Base-by-base conservation (phyloP, 2,329 filamentous ascomycete species). In the Lachnellula suecica region DNA sequence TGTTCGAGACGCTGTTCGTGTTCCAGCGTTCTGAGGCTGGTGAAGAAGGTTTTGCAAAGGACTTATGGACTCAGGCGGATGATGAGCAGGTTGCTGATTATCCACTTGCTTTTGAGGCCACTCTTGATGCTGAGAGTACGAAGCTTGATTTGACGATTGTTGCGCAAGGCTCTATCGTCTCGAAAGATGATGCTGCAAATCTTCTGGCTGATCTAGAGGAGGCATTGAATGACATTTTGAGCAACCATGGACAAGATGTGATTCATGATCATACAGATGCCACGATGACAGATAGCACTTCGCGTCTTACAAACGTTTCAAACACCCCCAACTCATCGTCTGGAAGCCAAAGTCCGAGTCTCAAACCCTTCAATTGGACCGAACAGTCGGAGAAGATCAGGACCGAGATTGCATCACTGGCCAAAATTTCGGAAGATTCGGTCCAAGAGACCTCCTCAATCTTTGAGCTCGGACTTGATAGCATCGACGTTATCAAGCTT, bases 401-500 rank as follows among this genome's bases (percentile, higher is more conserved):
- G 23, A 68, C 74, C 3, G 84, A 88, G 61, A 78, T 96, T 40
- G 81, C 87, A 1, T 62, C 65, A 0, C 72, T 96, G 4, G 81
- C 85, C 1, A 78, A 77, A 0, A 64, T 85, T 0, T 66, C 79
- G 0, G 66, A 70, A 3, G 66, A 75, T 2, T 70, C 77, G 0
- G 72, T 96, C 34, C 67, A 71, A 2, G 79, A 81, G 47, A 70
- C 74, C 6, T 83, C 82, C 0, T 87, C 87, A 0, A 82, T 97
- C 10, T 85, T 95, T 35, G 85, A 93, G 60, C 78, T 97, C 27
- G 92, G 92, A 0, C 78, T 97, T 6, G 93, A 97, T 72, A 96
- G 92, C 63, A 95, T 97, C 52, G 92, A 97, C 68, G 82, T 88
- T 2, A 93, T 97, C 68, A 95, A 91, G 62, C 73, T 97, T 0